Percentiles rank a stretch among this genome's conserved stretches.
These are phyloP conservation scores for Camellia lanceoleosa DNA, from an alignment of 148 eudicot species.

Conservation along the genomic window DNA sequence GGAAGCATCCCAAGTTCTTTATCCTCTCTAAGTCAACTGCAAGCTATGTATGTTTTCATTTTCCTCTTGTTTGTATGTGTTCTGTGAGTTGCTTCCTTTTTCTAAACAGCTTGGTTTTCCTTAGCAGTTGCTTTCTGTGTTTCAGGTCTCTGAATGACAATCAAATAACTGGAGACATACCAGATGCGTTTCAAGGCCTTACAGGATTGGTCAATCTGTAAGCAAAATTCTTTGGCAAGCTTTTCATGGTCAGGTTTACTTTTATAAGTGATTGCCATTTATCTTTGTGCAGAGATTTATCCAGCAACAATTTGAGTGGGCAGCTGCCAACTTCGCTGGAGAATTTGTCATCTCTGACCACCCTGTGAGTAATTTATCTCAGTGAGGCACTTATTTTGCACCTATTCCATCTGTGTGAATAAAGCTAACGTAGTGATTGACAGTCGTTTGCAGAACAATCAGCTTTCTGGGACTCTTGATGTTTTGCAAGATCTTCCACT, in stretches of 20 bases:
- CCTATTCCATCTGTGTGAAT: constrained; percentile 6
- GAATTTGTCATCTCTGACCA: constrained; percentile 55
- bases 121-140: constrained; percentile 9
- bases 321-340: constrained; percentile 66
- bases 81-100: constrained; percentile 3
- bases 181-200: constrained; percentile 73
- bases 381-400: neutral
- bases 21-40: constrained; percentile 51
- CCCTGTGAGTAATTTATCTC: constrained; percentile 53
- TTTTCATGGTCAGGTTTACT: constrained; percentile 7
- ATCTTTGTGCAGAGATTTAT: constrained; percentile 61
- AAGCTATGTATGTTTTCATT: constrained; percentile 54
- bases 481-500: constrained; percentile 83
- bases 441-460: constrained; percentile 93
- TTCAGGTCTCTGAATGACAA: constrained; percentile 80
- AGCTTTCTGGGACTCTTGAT: constrained; percentile 85
- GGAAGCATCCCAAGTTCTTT: constrained; percentile 77
- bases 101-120: constrained; percentile 3
- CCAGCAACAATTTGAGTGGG: constrained; percentile 70
- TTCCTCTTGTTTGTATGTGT: neutral
- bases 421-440: constrained; percentile 27
- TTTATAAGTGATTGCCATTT: constrained; percentile 7
- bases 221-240: constrained; percentile 21
- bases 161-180: constrained; percentile 75
- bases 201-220: constrained; percentile 65